Evolutionary conservation across 352 stramenopile genomes (phyloP).

Genomic region (Pythium brachiatum): DNA sequence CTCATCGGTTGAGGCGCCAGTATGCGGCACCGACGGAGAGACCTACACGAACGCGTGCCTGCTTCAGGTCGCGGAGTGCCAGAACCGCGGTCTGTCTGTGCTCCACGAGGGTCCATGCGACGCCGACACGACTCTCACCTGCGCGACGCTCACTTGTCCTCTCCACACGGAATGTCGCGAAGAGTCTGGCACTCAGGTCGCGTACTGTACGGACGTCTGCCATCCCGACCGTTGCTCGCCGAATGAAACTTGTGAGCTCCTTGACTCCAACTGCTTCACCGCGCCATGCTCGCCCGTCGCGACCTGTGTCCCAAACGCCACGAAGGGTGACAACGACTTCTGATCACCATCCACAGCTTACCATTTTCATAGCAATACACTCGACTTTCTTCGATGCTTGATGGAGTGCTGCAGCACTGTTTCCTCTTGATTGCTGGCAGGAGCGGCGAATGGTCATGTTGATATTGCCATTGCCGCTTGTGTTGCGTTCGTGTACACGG

Average conservation of each 20-base stretch:
- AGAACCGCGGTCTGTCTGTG: constrained; percentile 29
- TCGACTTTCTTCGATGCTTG: not conserved
- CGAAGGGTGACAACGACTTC: constrained; percentile 6
- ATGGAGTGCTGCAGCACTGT: too few relatives aligned
- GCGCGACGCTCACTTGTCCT: constrained; percentile 45
- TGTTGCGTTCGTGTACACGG: not conserved
- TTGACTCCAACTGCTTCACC: constrained; percentile 48
- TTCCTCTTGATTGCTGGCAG: too few relatives aligned
- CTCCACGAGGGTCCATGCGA: constrained; percentile 48
- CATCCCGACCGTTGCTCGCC: constrained; percentile 45
- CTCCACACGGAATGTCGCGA: constrained; percentile 42
- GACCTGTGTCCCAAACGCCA: constrained; percentile 43
- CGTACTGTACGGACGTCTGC: constrained; percentile 57
- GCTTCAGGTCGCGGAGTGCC: constrained; percentile 29
- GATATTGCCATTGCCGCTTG: too few relatives aligned
- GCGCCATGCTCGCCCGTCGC: constrained; percentile 53
- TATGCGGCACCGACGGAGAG: constrained; percentile 34
- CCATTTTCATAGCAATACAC: not conserved
- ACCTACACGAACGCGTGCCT: constrained; percentile 41
- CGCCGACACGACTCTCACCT: constrained; percentile 39
- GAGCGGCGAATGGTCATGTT: too few relatives aligned
- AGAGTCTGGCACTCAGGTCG: constrained; percentile 28
- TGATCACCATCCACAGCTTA: not conserved
- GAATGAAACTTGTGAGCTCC: constrained; percentile 42
- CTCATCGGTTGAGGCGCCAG: constrained; percentile 25